These are phyloP conservation scores for Chaetothyriales sp. DNA, from an alignment of 2,329 filamentous ascomycete genomes.

Conservation along the genomic window DNA sequence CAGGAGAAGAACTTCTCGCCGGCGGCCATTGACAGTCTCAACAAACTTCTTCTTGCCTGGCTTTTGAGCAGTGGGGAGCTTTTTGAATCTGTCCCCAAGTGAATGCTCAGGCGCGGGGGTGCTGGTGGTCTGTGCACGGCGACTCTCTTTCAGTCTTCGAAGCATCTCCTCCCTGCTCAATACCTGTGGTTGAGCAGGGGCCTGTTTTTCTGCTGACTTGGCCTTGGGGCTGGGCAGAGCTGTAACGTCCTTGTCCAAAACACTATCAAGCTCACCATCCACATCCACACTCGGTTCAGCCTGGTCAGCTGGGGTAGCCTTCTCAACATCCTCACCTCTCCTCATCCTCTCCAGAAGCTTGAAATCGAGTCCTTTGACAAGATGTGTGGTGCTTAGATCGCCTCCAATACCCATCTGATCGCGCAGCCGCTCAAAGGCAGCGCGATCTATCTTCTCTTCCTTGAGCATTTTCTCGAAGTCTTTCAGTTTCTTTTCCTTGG, in stretches of 20 bases:
- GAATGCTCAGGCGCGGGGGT: conserved; percentile 35
- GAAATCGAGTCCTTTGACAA: conserved; percentile 86
- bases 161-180: conserved; percentile 47
- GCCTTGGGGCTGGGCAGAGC: conserved; percentile 5
- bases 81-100: conserved; percentile 43
- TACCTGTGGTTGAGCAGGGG: conserved; percentile 20
- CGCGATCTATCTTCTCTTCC: conserved; percentile 67
- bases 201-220: conserved; percentile 10
- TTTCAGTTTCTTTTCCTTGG: conserved; percentile 53
- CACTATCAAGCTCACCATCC: conserved; percentile 46
- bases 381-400: conserved; percentile 64
- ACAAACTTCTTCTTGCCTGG: conserved; percentile 35
- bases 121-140: conserved; percentile 21
- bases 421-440: conserved; percentile 61
- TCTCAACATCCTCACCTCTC: conserved; percentile 37
- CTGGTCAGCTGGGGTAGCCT: conserved; percentile 20
- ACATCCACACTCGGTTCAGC: conserved; percentile 30
- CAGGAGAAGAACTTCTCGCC: conserved; percentile 45
- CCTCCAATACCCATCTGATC: conserved; percentile 66
- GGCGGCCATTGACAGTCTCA: conserved; percentile 36
- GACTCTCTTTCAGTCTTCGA: conserved; percentile 44
- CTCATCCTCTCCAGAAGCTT: conserved; percentile 44
- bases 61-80: conserved; percentile 29
- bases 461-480: conserved; percentile 72
- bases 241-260: conserved; percentile 26